phyloP scores from a whole-genome alignment of 164 flowering plant genomes.

The Liquidambar formosana region DNA sequence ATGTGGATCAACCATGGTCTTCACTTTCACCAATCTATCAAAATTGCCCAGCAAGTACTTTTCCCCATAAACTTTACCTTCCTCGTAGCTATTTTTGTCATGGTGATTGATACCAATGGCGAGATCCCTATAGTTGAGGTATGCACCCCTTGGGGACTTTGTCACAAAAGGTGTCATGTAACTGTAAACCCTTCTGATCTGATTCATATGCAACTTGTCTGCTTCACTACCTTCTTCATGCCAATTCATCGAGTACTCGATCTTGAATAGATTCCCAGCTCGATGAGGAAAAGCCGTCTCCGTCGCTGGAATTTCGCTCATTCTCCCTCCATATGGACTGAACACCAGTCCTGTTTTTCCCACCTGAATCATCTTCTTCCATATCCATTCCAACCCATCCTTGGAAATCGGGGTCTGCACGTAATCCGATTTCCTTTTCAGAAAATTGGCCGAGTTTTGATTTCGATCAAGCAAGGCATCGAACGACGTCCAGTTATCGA shows the following conservation, averaged over 20 bases:
- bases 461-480: conserved; percentile 16
- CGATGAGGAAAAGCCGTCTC: conserved; percentile 39
- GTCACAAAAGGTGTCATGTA: conserved; percentile 35
- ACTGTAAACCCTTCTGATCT: conserved; percentile 14
- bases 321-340: conserved; percentile 32
- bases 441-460: conserved; percentile 10
- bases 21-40: conserved; percentile 9
- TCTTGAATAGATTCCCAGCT: conserved; percentile 24
- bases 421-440: conserved; percentile 33
- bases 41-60: conserved; percentile 23
- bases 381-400: conserved; percentile 14
- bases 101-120: conserved; percentile 22
- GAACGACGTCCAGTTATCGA: conserved; percentile 3
- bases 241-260: conserved; percentile 31
- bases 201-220: conserved; percentile 2
- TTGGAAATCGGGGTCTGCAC: conserved; percentile 24
- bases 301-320: conserved; percentile 21
- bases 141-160: conserved; percentile 30
- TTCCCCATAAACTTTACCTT: conserved; percentile 23
- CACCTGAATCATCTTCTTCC: conserved; percentile 12
- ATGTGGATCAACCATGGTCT: conserved; percentile 9
- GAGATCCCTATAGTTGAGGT: conserved; percentile 32
- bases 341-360: conserved; percentile 18
- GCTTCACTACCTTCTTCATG: conserved; percentile 9
- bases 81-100: conserved; percentile 12